Evolutionary conservation across 768 basidiomycete genomes (phyloP).

Genomic region (Artomyces pyxidatus): DNA sequence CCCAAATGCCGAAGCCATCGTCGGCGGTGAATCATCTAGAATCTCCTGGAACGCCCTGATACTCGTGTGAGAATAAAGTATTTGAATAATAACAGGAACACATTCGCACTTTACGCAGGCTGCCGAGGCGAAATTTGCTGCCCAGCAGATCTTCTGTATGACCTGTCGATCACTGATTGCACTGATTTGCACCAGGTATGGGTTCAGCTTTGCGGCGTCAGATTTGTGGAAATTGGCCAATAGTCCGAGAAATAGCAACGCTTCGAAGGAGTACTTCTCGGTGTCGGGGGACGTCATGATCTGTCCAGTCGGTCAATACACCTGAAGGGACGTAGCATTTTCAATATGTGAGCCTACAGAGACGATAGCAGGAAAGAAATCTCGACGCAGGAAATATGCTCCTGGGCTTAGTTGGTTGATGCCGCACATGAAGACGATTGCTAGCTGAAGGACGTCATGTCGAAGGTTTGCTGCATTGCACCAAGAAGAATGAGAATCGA

Average conservation of each 20-base stretch:
- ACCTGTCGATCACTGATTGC: slow-evolving; percentile 40
- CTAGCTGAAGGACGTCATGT: slow-evolving; percentile 49
- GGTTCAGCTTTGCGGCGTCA: slow-evolving; percentile 61
- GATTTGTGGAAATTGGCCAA: slow-evolving; percentile 69
- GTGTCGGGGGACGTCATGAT: slow-evolving; percentile 49
- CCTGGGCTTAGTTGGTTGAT: slow-evolving; percentile 60
- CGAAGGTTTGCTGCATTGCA: slow-evolving; percentile 40
- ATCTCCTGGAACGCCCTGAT: slow-evolving; percentile 50
- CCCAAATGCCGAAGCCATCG: slow-evolving; percentile 41
- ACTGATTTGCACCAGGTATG: slow-evolving; percentile 47
- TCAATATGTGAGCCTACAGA: slow-evolving; percentile 28
- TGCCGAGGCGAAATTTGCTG: slow-evolving; percentile 43
- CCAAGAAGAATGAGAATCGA: slow-evolving; percentile 5
- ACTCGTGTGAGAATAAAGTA: not conserved
- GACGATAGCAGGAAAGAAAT: slow-evolving; percentile 49
- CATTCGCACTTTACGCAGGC: slow-evolving; percentile 40
- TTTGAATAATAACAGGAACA: not conserved
- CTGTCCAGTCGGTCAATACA: slow-evolving; percentile 24
- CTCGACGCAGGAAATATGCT: slow-evolving; percentile 58
- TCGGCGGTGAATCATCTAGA: slow-evolving; percentile 43
- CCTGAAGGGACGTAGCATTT: not conserved
- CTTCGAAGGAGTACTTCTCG: slow-evolving; percentile 50
- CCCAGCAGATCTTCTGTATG: slow-evolving; percentile 52
- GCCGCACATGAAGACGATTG: slow-evolving; percentile 49
- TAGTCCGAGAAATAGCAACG: slow-evolving; percentile 48